These are phyloP conservation scores for Cubamyces lactineus DNA, from an alignment of 768 basidiomycete genomes.

Conservation along the genomic window DNA sequence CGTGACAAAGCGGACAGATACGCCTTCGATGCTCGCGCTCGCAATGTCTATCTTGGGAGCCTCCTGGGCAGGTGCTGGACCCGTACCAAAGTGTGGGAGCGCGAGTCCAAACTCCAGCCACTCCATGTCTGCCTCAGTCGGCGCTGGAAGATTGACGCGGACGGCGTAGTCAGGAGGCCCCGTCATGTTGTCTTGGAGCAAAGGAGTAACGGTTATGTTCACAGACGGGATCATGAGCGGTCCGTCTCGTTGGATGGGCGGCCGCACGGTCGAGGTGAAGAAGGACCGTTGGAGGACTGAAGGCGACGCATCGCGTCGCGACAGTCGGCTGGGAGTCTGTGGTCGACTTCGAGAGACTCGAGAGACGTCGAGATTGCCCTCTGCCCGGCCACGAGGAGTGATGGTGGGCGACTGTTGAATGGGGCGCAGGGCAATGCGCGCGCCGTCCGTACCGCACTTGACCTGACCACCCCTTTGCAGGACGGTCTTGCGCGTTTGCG, in stretches of 20 bases:
- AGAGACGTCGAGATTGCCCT: constrained; percentile 22
- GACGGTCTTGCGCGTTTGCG: constrained; percentile 65
- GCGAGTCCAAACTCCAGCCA: constrained; percentile 80
- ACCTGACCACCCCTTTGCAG: constrained; percentile 61
- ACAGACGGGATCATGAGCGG: constrained; percentile 66
- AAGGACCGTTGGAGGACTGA: constrained; percentile 31
- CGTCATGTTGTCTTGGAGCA: constrained; percentile 33
- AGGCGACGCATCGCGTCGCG: constrained; percentile 27
- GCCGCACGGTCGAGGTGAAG: constrained; percentile 24
- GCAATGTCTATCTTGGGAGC: constrained; percentile 56
- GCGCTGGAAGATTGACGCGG: constrained; percentile 56
- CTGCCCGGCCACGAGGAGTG: constrained; percentile 15
- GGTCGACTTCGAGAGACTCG: constrained; percentile 29
- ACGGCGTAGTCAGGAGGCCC: constrained; percentile 61
- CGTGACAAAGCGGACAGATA: constrained; percentile 64
- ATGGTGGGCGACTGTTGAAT: constrained; percentile 30
- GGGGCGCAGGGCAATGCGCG: constrained; percentile 55
- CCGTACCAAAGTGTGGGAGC: constrained; percentile 36
- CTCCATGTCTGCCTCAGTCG: constrained; percentile 61
- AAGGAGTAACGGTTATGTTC: constrained; percentile 54
- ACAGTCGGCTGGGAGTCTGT: constrained; percentile 27
- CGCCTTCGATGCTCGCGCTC: constrained; percentile 64
- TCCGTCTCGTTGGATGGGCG: constrained; percentile 48
- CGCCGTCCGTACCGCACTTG: constrained; percentile 64
- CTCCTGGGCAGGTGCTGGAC: constrained; percentile 17